Conservation (phyloP, 805 yeast species). For the Kluyveromyces siamensis region DNA sequence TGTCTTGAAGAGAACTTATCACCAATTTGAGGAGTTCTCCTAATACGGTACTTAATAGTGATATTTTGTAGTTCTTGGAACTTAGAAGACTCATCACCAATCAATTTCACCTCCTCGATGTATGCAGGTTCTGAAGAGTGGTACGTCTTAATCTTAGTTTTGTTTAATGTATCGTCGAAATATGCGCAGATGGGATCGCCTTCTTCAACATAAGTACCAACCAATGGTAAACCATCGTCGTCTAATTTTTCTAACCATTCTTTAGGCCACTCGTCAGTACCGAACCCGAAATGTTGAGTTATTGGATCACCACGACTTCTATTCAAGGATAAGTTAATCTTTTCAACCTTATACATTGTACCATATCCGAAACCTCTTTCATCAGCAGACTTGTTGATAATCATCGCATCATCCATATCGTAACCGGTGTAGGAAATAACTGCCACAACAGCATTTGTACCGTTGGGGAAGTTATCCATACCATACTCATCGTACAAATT, state of each 20-base stretch:
- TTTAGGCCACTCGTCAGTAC: slow-evolving; percentile 86
- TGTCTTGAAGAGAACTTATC: slow-evolving; percentile 97
- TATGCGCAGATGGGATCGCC: slow-evolving; percentile 95
- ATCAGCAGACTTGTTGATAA: slow-evolving; percentile 91
- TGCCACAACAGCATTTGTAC: slow-evolving; percentile 96
- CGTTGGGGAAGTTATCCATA: slow-evolving; percentile 97
- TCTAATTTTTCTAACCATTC: slow-evolving; percentile 84
- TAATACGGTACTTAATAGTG: slow-evolving; percentile 81
- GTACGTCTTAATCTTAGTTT: slow-evolving; percentile 85
- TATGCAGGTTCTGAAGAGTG: slow-evolving; percentile 92
- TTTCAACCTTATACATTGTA: slow-evolving; percentile 90
- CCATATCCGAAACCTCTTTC: slow-evolving; percentile 98
- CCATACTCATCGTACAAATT: slow-evolving; percentile 91
- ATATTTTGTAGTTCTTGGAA: slow-evolving; percentile 75
- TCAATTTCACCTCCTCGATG: slow-evolving; percentile 87
- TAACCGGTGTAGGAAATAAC: slow-evolving; percentile 98
- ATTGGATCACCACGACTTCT: slow-evolving; percentile 91
- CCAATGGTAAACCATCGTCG: slow-evolving; percentile 83
- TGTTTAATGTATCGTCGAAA: slow-evolving; percentile 83
- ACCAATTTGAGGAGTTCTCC: slow-evolving; percentile 91
- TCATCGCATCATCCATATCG: slow-evolving; percentile 99
- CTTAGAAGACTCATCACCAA: slow-evolving; percentile 65
- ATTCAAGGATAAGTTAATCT: slow-evolving; percentile 67
- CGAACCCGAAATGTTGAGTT: slow-evolving; percentile 90
- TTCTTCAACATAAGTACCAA: slow-evolving; percentile 82